Evolutionary conservation across 2,329 filamentous ascomycete genomes (phyloP).

Genomic region (Fusarium sp.): DNA sequence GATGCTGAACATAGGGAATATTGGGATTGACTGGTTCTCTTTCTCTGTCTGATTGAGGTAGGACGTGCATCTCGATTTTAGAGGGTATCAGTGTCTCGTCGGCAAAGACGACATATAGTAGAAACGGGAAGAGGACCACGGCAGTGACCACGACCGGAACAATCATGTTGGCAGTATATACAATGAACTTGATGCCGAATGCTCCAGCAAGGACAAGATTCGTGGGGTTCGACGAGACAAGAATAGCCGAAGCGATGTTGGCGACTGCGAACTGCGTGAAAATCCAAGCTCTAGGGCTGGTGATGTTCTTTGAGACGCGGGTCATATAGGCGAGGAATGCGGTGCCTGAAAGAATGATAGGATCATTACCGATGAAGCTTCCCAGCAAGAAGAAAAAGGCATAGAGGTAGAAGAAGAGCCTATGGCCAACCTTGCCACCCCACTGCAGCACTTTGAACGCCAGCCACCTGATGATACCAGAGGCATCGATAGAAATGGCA

Average conservation of each 20-base stretch:
- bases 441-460: conserved; percentile 79
- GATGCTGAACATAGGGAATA: conserved; percentile 75
- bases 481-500: conserved; percentile 83
- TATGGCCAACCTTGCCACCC: conserved; percentile 76
- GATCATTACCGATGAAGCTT: conserved; percentile 81
- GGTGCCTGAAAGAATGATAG: conserved; percentile 81
- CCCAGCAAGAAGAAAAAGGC: conserved; percentile 79
- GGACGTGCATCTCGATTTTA: conserved; percentile 77
- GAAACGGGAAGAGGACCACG: conserved; percentile 77
- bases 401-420: conserved; percentile 81
- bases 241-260: conserved; percentile 81
- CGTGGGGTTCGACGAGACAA: conserved; percentile 84
- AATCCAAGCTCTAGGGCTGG: conserved; percentile 80
- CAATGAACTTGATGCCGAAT: conserved; percentile 79
- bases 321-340: conserved; percentile 85
- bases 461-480: conserved; percentile 78
- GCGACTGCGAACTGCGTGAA: conserved; percentile 79
- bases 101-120: conserved; percentile 78
- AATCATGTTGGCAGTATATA: conserved; percentile 84
- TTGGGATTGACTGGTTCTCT: conserved; percentile 79
- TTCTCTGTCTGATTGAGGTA: conserved; percentile 68
- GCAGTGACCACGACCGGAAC: conserved; percentile 79
- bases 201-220: conserved; percentile 82
- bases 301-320: conserved; percentile 79
- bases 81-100: conserved; percentile 74